These are phyloP conservation scores for Puccinia coronata DNA, from an alignment of 1,284 basidiomycete species.

Conservation along the genomic window DNA sequence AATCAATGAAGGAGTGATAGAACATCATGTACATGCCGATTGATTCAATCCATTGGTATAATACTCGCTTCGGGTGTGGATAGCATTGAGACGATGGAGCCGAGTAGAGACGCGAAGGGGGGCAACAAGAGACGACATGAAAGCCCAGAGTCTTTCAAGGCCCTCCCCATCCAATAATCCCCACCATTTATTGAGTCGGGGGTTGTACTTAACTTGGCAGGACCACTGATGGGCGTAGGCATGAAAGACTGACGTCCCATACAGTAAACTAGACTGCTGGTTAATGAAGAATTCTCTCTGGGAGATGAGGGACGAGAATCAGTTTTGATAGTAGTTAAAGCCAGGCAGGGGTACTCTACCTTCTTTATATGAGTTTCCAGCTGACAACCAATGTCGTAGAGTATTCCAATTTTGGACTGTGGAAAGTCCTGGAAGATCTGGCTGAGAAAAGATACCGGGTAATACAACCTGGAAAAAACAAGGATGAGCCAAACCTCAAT, in stretches of 20 bases:
- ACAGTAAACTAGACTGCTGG: not conserved
- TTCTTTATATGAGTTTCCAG: constrained; percentile 26
- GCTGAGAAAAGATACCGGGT: not conserved
- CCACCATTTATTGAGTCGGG: constrained; percentile 11
- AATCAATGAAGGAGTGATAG: not conserved
- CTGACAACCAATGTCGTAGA: constrained; percentile 32
- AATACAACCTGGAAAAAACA: constrained; percentile 37
- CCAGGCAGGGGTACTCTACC: not conserved
- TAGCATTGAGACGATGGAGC: not conserved
- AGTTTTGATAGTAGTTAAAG: not conserved
- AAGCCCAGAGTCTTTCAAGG: not conserved
- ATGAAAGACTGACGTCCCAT: constrained; percentile 27
- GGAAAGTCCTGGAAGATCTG: not conserved
- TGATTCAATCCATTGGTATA: not conserved
- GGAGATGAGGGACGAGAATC: not conserved
- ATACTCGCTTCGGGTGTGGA: not conserved
- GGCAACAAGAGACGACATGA: not conserved
- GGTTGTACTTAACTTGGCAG: constrained; percentile 24
- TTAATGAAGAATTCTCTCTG: not conserved
- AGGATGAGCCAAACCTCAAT: no score
- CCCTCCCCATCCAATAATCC: constrained; percentile 18
- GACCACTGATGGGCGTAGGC: constrained; percentile 8
- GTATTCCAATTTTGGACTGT: not conserved
- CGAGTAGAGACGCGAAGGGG: not conserved
- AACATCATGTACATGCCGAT: not conserved